Evolutionary conservation across 2,329 filamentous ascomycete species (phyloP).

Genomic region (Neophaeococcomyces mojaviensis): DNA sequence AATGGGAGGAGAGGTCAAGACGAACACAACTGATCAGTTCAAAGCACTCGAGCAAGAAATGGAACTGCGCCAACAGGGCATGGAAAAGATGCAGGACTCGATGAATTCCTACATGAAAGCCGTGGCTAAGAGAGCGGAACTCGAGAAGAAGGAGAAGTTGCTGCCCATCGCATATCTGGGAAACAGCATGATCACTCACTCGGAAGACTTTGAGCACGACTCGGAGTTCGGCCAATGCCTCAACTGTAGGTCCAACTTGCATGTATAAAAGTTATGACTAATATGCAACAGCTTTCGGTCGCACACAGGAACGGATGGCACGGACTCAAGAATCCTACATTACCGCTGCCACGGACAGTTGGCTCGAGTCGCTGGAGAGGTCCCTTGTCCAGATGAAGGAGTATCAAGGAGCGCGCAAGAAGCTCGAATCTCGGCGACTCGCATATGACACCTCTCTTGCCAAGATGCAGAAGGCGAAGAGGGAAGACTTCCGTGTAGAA

Average conservation of each 20-base stretch:
- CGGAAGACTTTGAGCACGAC: constrained; percentile 84
- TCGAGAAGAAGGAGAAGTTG: constrained; percentile 81
- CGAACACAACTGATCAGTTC: constrained; percentile 81
- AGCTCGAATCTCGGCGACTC: constrained; percentile 80
- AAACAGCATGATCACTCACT: constrained; percentile 76
- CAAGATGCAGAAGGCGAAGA: constrained; percentile 90
- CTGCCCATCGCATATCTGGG: constrained; percentile 73
- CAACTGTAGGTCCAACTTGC: constrained; percentile 46
- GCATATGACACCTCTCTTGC: constrained; percentile 83
- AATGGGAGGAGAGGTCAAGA: constrained; percentile 88
- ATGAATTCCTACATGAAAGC: constrained; percentile 85
- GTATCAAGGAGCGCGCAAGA: constrained; percentile 87
- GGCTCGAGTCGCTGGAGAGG: constrained; percentile 86
- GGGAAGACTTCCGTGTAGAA: constrained; percentile 86
- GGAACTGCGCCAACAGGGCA: constrained; percentile 78
- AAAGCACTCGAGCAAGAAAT: constrained; percentile 85
- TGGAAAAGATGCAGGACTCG: constrained; percentile 80
- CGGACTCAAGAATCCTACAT: constrained; percentile 79
- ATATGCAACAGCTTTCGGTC: constrained; percentile 56
- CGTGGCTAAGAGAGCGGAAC: constrained; percentile 73
- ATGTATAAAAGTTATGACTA: background rate
- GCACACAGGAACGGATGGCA: constrained; percentile 80
- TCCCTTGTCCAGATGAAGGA: constrained; percentile 94
- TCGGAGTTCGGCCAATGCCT: constrained; percentile 88
- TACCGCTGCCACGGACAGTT: constrained; percentile 67